Evolutionary conservation across 2,329 filamentous ascomycete species (phyloP).

Genomic region (Trichophyton verrucosum): DNA sequence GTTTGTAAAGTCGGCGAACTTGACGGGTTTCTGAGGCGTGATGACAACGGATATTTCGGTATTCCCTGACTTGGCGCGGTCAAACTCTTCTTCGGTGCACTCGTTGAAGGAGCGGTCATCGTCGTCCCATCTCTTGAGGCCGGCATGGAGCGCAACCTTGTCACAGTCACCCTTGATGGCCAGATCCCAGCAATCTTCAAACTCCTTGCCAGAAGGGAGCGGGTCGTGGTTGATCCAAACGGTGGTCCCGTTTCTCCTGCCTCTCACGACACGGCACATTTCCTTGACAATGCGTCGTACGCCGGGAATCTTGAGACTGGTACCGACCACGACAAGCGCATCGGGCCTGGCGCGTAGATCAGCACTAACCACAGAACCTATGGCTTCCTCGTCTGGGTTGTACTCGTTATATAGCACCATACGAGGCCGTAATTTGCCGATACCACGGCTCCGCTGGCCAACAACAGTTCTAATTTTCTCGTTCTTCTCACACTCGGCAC

Average conservation of each 20-base stretch:
- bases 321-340: conserved; percentile 87
- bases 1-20: conserved; percentile 22
- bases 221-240: conserved; percentile 91
- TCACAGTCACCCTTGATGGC: conserved; percentile 81
- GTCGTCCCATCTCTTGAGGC: conserved; percentile 48
- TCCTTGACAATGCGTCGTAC: conserved; percentile 81
- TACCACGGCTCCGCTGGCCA: conserved; percentile 84
- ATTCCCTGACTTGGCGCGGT: conserved; percentile 30
- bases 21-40: conserved; percentile 23
- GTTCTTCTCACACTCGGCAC: conserved; percentile 57
- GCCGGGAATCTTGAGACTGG: conserved; percentile 87
- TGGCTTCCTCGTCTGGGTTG: conserved; percentile 92
- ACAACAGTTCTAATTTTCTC: conserved; percentile 66
- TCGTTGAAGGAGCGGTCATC: conserved; percentile 24
- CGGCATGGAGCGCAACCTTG: conserved; percentile 63
- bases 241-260: conserved; percentile 64
- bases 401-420: conserved; percentile 97
- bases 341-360: conserved; percentile 80
- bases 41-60: conserved; percentile 27
- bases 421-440: conserved; percentile 76
- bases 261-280: conserved; percentile 75
- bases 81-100: conserved; percentile 34
- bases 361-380: conserved; percentile 76
- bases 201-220: conserved; percentile 67
- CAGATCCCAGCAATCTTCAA: conserved; percentile 88